Conservation (phyloP, 805 yeast species). For the Metschnikowia cerradonensis region DNA sequence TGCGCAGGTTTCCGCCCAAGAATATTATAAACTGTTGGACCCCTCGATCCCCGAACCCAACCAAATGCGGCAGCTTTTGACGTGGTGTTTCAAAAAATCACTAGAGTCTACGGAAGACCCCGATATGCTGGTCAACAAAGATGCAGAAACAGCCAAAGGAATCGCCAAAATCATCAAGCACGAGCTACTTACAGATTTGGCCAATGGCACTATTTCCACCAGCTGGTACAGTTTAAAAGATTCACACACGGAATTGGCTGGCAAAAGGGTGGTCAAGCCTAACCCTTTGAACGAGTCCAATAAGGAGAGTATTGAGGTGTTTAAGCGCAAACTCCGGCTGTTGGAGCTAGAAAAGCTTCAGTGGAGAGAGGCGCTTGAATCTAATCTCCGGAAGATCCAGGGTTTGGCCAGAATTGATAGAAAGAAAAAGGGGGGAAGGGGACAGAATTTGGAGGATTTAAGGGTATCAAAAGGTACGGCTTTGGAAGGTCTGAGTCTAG, state of each 20-base stretch:
- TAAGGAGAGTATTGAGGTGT: slow-evolving; percentile 42
- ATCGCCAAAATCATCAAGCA: slow-evolving; percentile 64
- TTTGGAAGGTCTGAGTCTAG: too few species aligned
- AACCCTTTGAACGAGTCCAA: slow-evolving; percentile 60
- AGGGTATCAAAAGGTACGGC: too few species aligned
- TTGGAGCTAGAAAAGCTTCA: slow-evolving; percentile 44
- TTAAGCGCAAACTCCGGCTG: slow-evolving; percentile 40
- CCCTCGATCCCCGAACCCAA: slow-evolving; percentile 65
- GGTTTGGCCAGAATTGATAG: slow-evolving; percentile 7
- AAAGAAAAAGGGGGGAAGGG: neutral
- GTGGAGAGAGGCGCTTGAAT: slow-evolving; percentile 39
- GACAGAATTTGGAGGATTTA: neutral
- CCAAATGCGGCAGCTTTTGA: slow-evolving; percentile 61
- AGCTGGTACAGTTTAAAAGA: slow-evolving; percentile 58
- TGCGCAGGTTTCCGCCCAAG: slow-evolving; percentile 48
- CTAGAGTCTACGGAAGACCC: slow-evolving; percentile 26
- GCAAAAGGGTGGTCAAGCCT: slow-evolving; percentile 40
- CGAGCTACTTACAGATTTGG: slow-evolving; percentile 55
- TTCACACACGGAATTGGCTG: slow-evolving; percentile 14
- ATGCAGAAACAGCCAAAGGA: slow-evolving; percentile 41
- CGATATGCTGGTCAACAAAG: slow-evolving; percentile 12
- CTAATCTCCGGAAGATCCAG: slow-evolving; percentile 2
- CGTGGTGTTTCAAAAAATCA: slow-evolving; percentile 62
- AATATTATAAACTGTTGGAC: slow-evolving; percentile 62
- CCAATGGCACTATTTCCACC: slow-evolving; percentile 55